Evolutionary conservation across 768 basidiomycete genomes (phyloP).

Genomic region (Xerocomellus amylosporus): DNA sequence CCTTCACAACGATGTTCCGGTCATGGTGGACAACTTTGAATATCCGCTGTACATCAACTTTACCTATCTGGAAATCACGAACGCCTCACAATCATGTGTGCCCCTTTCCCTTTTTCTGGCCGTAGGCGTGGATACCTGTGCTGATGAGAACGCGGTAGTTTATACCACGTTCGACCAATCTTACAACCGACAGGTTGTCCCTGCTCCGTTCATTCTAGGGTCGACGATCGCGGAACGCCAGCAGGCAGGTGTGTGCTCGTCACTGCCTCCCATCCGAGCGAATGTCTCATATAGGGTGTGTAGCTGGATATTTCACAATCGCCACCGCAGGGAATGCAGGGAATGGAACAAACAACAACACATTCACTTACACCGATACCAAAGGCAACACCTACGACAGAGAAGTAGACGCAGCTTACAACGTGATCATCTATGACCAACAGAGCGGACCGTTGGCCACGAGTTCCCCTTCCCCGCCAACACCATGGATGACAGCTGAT

Average conservation of each 20-base stretch:
- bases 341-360: slow-evolving; percentile 70
- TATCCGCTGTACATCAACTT: slow-evolving; percentile 52
- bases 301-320: slow-evolving; percentile 51
- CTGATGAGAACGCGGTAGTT: slow-evolving; percentile 35
- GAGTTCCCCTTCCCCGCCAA: slow-evolving; percentile 2
- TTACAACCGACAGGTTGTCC: slow-evolving; percentile 56
- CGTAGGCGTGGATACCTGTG: background rate
- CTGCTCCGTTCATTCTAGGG: slow-evolving; percentile 55
- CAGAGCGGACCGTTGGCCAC: slow-evolving; percentile 50
- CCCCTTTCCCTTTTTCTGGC: background rate
- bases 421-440: slow-evolving; percentile 59
- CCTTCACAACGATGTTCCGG: slow-evolving; percentile 44
- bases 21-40: slow-evolving; percentile 48
- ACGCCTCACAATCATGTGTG: slow-evolving; percentile 21
- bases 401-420: slow-evolving; percentile 56
- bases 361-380: slow-evolving; percentile 57
- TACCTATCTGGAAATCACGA: slow-evolving; percentile 31
- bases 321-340: slow-evolving; percentile 50
- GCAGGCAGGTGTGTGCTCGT: slow-evolving; percentile 47
- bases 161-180: slow-evolving; percentile 61
- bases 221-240: slow-evolving; percentile 62
- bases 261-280: background rate
- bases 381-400: slow-evolving; percentile 62
- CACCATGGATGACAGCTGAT: background rate
- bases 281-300: background rate